phyloP scores from a whole-genome alignment of 352 stramenopile genomes.

The Halophytophthora batemanensis region DNA sequence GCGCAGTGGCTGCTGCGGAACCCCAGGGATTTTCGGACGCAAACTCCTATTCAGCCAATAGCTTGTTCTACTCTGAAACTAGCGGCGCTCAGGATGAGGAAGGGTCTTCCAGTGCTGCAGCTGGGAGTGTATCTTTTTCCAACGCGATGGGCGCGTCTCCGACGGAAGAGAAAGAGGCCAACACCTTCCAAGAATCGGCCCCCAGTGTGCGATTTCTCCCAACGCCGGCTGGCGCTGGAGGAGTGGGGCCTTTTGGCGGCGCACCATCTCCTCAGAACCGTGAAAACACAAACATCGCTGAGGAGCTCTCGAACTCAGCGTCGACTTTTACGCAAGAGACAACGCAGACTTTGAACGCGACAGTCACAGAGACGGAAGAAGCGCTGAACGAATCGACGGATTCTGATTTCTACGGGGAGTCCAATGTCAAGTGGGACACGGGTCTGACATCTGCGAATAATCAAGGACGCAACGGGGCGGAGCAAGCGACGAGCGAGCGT shows the following conservation, averaged over 20 bases:
- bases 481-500: conserved; percentile 5
- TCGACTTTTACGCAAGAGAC: conserved; percentile 2
- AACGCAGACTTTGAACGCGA: conserved; percentile 3
- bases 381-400: conserved; percentile 4
- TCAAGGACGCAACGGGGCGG: conserved; percentile 2
- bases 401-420: conserved; percentile 18
- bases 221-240: conserved; percentile 29
- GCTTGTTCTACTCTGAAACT: not conserved
- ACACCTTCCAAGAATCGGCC: conserved; percentile 25
- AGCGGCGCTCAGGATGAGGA: conserved; percentile 4
- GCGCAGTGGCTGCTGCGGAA: not conserved
- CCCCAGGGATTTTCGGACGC: not conserved
- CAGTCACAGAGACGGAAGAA: conserved; percentile 7
- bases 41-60: conserved; percentile 5
- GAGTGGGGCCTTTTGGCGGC: conserved; percentile 18
- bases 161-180: conserved; percentile 13
- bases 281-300: conserved; percentile 6
- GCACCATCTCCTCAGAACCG: conserved; percentile 20
- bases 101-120: conserved; percentile 6
- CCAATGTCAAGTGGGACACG: conserved; percentile 20
- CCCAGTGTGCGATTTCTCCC: conserved; percentile 26
- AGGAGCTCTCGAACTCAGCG: conserved; percentile 10
- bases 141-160: conserved; percentile 11
- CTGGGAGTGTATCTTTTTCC: conserved; percentile 20
- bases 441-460: conserved; percentile 7